Evolutionary conservation across 345 rosid species (phyloP).

Genomic region (Lagerstroemia speciosa): DNA sequence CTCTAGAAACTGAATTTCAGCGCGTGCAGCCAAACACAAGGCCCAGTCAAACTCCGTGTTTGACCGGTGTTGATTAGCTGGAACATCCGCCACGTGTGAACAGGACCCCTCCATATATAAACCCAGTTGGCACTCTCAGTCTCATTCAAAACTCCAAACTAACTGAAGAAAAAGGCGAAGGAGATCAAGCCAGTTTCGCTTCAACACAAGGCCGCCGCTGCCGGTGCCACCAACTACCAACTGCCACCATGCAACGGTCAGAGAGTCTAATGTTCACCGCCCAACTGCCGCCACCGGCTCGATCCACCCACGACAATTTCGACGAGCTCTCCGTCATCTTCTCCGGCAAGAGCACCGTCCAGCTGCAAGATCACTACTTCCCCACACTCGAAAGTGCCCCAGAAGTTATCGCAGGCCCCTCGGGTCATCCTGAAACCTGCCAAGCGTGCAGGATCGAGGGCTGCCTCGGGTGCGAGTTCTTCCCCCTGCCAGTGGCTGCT

Average conservation of each 20-base stretch:
- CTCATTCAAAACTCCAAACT: not conserved
- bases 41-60: slow-evolving; percentile 17
- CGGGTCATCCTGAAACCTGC: slow-evolving; percentile 62
- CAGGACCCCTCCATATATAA: slow-evolving; percentile 10
- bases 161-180: not conserved
- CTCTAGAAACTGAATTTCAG: not conserved
- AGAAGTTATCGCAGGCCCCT: slow-evolving; percentile 9
- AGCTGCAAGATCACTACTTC: not conserved
- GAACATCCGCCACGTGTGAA: slow-evolving; percentile 4
- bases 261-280: not conserved
- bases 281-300: slow-evolving; percentile 8
- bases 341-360: slow-evolving; percentile 9
- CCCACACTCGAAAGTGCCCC: slow-evolving; percentile 6
- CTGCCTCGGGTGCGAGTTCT: slow-evolving; percentile 70
- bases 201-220: too few species aligned
- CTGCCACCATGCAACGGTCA: slow-evolving; percentile 5
- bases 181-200: not conserved
- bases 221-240: slow-evolving; percentile 12
- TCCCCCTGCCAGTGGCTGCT: slow-evolving; percentile 48
- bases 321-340: slow-evolving; percentile 57
- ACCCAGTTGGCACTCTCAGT: slow-evolving; percentile 1
- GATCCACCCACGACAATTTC: slow-evolving; percentile 36
- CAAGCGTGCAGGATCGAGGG: slow-evolving; percentile 50
- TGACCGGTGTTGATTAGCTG: slow-evolving; percentile 14
- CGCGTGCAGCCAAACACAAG: not conserved